phyloP scores from a whole-genome alignment of 192 early-diverging fungal species.

The Chytriomyces sp. region DNA sequence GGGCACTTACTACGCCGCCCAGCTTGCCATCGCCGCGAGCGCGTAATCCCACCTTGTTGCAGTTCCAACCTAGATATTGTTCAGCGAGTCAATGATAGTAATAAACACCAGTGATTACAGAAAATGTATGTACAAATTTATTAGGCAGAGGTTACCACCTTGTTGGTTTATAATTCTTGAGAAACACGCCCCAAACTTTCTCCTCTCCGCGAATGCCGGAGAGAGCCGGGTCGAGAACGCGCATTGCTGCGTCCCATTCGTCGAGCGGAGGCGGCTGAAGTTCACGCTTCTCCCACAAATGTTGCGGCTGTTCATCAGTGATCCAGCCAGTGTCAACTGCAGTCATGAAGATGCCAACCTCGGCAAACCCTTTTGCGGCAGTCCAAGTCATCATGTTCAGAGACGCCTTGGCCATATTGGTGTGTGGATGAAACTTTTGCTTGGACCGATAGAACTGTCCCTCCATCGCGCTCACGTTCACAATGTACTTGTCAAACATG shows the following conservation, averaged over 20 bases:
- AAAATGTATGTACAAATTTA: no score
- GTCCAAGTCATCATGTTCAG: constrained; percentile 69
- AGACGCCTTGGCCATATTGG: constrained; percentile 58
- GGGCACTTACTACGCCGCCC: constrained; percentile 13
- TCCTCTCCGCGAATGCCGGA: constrained; percentile 55
- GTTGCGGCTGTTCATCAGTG: constrained; percentile 62
- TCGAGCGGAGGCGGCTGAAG: constrained; percentile 56
- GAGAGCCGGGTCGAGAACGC: constrained; percentile 60
- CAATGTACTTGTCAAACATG: constrained; percentile 49
- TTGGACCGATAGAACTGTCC: constrained; percentile 65
- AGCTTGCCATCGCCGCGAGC: constrained; percentile 9
- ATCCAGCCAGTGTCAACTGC: constrained; percentile 68
- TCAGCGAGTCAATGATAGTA: no score
- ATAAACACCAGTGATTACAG: no score
- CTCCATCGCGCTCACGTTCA: constrained; percentile 66
- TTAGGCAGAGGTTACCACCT: constrained; percentile 44
- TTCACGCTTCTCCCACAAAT: constrained; percentile 50
- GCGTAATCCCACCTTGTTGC: neutral
- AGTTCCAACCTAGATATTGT: no score
- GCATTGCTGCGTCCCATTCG: constrained; percentile 63
- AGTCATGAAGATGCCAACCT: constrained; percentile 60
- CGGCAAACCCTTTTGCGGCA: constrained; percentile 51
- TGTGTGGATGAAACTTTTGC: constrained; percentile 52
- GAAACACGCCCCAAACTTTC: constrained; percentile 58
- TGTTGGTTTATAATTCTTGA: constrained; percentile 61